phyloP scores from a whole-genome alignment of 2,329 filamentous ascomycete genomes.

The Chaetomiaceae sp. region DNA sequence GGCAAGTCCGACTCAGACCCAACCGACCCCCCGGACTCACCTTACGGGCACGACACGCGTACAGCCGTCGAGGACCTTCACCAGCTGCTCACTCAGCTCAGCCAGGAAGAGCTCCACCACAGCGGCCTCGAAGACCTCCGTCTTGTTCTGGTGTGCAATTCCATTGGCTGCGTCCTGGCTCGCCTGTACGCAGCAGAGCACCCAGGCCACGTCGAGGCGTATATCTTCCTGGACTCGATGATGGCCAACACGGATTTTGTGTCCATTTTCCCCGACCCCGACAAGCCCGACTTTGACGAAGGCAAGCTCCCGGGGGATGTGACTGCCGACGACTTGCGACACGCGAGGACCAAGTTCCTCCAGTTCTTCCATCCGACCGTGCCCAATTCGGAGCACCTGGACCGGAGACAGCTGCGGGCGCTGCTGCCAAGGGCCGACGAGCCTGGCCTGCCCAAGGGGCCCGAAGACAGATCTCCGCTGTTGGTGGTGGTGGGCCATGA shows the following conservation, averaged over 20 bases:
- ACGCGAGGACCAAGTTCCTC: constrained; percentile 33
- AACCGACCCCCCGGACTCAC: constrained; percentile 37
- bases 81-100: constrained; percentile 39
- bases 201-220: constrained; percentile 40
- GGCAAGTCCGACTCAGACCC: constrained; percentile 43
- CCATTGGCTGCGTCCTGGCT: constrained; percentile 48
- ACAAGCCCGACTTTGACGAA: constrained; percentile 41
- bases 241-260: constrained; percentile 54
- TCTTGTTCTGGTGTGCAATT: constrained; percentile 47
- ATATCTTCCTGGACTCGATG: constrained; percentile 52
- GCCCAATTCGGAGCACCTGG: constrained; percentile 45
- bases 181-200: constrained; percentile 47
- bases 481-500: constrained; percentile 51
- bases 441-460: constrained; percentile 37
- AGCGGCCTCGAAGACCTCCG: background rate
- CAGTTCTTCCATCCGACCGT: constrained; percentile 45
- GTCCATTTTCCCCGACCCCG: constrained; percentile 51
- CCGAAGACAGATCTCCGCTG: constrained; percentile 33
- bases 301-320: constrained; percentile 37
- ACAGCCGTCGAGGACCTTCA: constrained; percentile 41
- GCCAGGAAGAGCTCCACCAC: constrained; percentile 28
- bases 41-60: constrained; percentile 44
- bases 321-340: constrained; percentile 31
- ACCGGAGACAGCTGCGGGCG: constrained; percentile 39
- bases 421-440: constrained; percentile 41